These are phyloP conservation scores for Starmerella apis DNA, from an alignment of 805 yeast genomes.

Conservation along the genomic window DNA sequence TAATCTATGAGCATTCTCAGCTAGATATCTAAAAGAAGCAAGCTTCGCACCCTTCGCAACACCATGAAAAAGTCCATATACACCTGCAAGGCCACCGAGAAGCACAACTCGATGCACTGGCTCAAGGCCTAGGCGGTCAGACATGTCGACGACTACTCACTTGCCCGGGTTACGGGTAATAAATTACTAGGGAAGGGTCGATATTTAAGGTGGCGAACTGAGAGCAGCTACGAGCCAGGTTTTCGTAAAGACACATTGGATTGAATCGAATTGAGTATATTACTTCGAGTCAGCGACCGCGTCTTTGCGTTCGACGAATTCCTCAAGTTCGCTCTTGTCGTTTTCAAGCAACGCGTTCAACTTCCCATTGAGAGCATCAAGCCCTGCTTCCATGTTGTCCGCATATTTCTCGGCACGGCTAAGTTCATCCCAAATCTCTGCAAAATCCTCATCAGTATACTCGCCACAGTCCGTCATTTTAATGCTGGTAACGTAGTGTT, in stretches of 20 bases:
- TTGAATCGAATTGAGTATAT: neutral
- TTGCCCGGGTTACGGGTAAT: slow-evolving; percentile 4
- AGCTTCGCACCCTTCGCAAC: slow-evolving; percentile 47
- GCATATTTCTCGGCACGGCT: slow-evolving; percentile 24
- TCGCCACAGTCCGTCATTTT: slow-evolving; percentile 24
- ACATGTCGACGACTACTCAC: neutral
- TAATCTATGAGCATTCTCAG: slow-evolving; percentile 72
- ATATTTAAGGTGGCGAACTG: neutral
- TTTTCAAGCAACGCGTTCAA: slow-evolving; percentile 21
- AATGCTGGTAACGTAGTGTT: neutral
- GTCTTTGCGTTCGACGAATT: neutral
- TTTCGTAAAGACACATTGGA: no score
- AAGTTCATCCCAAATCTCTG: slow-evolving; percentile 25
- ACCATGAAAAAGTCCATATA: slow-evolving; percentile 37
- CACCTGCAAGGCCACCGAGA: slow-evolving; percentile 19
- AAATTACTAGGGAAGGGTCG: neutral
- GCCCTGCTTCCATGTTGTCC: slow-evolving; percentile 19
- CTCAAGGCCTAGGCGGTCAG: slow-evolving; percentile 18
- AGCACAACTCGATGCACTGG: slow-evolving; percentile 17
- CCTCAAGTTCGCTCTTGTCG: neutral
- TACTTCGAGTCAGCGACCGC: neutral
- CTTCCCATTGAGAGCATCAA: slow-evolving; percentile 20
- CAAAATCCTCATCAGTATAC: slow-evolving; percentile 22
- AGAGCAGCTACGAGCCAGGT: neutral
- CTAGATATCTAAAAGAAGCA: slow-evolving; percentile 52